phyloP scores from a whole-genome alignment of 1,284 basidiomycete genomes.

The Boletellus deceptivus region DNA sequence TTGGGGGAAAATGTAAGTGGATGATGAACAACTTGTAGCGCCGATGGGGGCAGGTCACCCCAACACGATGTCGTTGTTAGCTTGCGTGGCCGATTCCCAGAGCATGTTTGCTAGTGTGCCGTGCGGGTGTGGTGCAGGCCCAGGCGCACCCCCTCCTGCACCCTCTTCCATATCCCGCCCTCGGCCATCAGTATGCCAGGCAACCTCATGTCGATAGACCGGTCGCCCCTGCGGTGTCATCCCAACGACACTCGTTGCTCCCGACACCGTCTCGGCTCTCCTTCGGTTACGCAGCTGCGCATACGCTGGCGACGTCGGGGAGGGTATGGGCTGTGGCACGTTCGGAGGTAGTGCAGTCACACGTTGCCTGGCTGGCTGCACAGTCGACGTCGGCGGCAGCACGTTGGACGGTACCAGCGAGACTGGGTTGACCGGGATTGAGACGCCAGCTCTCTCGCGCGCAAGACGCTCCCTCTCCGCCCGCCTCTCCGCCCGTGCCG shows the following conservation, averaged over 20 bases:
- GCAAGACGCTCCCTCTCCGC: slow-evolving; percentile 34
- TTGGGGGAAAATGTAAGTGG: neutral
- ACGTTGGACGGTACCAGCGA: slow-evolving; percentile 14
- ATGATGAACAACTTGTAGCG: slow-evolving; percentile 7
- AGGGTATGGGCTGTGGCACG: slow-evolving; percentile 24
- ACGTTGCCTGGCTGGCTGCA: slow-evolving; percentile 28
- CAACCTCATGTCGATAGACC: slow-evolving; percentile 30
- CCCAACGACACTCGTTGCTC: slow-evolving; percentile 32
- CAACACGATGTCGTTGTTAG: slow-evolving; percentile 32
- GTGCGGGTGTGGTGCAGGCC: slow-evolving; percentile 17
- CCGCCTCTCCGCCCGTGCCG: slow-evolving; percentile 26
- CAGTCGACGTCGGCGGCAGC: slow-evolving; percentile 12
- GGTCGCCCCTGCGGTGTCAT: slow-evolving; percentile 31
- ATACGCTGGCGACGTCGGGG: slow-evolving; percentile 20
- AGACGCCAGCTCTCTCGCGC: slow-evolving; percentile 29
- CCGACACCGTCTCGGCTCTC: slow-evolving; percentile 39
- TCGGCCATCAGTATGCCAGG: slow-evolving; percentile 26
- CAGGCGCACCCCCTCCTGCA: slow-evolving; percentile 13
- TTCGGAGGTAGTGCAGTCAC: slow-evolving; percentile 30
- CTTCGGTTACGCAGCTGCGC: slow-evolving; percentile 31
- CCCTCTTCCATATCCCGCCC: slow-evolving; percentile 22
- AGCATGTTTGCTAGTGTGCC: slow-evolving; percentile 23
- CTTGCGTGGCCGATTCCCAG: slow-evolving; percentile 30
- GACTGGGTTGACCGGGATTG: slow-evolving; percentile 19
- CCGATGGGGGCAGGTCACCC: slow-evolving; percentile 20